These are phyloP conservation scores for Cystobasidium tubakii DNA, from an alignment of 768 basidiomycete species.

Conservation along the genomic window DNA sequence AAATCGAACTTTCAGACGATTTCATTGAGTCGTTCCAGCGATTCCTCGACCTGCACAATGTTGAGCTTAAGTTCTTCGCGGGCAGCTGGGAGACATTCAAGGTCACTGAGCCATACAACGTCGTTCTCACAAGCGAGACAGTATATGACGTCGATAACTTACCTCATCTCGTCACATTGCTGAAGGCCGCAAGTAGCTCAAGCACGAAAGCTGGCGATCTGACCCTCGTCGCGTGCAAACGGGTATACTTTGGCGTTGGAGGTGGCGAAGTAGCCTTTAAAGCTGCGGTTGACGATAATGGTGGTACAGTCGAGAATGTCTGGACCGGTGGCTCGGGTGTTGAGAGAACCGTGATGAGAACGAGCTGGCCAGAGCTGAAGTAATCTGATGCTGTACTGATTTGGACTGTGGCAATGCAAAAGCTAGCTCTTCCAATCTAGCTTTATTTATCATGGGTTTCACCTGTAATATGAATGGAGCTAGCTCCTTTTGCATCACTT, in stretches of 20 bases:
- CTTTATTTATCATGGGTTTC: no score
- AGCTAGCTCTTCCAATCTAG: no score
- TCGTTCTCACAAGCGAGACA: constrained; percentile 85
- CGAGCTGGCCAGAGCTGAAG: background rate
- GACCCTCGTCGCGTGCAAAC: constrained; percentile 82
- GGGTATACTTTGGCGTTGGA: constrained; percentile 91
- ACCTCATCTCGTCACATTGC: constrained; percentile 55
- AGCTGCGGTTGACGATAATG: constrained; percentile 53
- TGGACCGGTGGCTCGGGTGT: constrained; percentile 43
- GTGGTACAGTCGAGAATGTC: constrained; percentile 57
- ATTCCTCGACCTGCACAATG: constrained; percentile 57
- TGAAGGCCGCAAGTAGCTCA: constrained; percentile 27
- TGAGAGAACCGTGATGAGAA: constrained; percentile 27
- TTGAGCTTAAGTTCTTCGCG: constrained; percentile 68
- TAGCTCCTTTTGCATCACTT: no score
- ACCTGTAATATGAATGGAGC: no score
- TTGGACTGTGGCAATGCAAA: no score
- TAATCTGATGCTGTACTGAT: background rate
- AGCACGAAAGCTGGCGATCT: constrained; percentile 36
- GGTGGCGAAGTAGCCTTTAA: constrained; percentile 75
- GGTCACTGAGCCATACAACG: constrained; percentile 49
- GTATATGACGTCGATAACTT: constrained; percentile 72
- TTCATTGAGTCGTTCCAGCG: constrained; percentile 62
- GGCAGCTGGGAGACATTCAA: constrained; percentile 64
- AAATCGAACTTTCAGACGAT: constrained; percentile 62